These are phyloP conservation scores for Boletus rubroflammeus DNA, from an alignment of 768 basidiomycete genomes.

Conservation along the genomic window DNA sequence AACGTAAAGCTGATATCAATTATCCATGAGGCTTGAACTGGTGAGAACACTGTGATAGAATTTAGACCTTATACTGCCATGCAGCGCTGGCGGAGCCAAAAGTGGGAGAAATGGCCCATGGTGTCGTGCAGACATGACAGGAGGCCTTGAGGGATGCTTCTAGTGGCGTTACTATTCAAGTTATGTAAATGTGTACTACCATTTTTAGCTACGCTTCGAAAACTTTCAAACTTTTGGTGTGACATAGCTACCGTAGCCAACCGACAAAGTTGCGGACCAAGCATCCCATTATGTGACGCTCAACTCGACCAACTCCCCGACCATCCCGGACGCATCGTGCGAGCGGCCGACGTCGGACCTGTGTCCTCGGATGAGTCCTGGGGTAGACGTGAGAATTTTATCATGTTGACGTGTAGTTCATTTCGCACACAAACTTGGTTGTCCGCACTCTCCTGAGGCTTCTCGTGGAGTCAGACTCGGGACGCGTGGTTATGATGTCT, in stretches of 20 bases:
- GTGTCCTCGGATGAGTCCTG: background rate
- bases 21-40: background rate
- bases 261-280: too few relatives aligned
- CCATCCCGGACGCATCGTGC: background rate
- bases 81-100: too few relatives aligned
- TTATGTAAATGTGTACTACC: too few relatives aligned
- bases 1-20: background rate
- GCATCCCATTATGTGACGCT: background rate
- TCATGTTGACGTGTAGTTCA: background rate
- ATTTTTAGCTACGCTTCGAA: too few relatives aligned
- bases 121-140: background rate
- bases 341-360: background rate
- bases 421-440: background rate
- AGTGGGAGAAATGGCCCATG: background rate
- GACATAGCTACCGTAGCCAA: too few relatives aligned
- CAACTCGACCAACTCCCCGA: background rate
- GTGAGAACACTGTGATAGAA: background rate
- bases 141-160: background rate
- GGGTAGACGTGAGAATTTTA: background rate
- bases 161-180: too few relatives aligned
- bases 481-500: background rate
- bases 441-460: background rate
- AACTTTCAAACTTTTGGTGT: too few relatives aligned
- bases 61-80: too few relatives aligned
- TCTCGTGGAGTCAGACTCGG: background rate